Evolutionary conservation across 177 flowering plant genomes (phyloP), one percentile per base, ranked within the genome.

Genomic region (Vitis hybrid): DNA sequence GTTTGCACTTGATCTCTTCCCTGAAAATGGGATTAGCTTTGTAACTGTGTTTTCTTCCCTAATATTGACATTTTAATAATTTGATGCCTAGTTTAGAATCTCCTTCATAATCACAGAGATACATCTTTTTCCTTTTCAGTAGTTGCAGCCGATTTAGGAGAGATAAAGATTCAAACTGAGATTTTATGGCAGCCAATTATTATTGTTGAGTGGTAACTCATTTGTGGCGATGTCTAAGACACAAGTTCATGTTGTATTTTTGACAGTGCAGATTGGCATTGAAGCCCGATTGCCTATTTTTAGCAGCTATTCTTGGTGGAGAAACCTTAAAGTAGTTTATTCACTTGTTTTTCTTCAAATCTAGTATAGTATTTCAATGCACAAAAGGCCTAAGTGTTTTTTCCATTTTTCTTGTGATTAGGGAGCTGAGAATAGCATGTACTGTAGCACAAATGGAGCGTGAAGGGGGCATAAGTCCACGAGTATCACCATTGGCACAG

Each of bases 371-470:
- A 48, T 15, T 23, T 54, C 2, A 1, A 62, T 60, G 48, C 14
- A 48, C 59, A 52, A 60, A 21, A 34, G 69, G 17, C n/a, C 10
- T 70, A 30, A 45, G 26, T 18, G n/a, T 56, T 34, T 57, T 55
- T 68, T 50, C 59, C 23, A 26, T 17, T 57, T 40, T 40, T 34
- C 66, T 45, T 60, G 64, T 67, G 15, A 67, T 15, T 60, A 91
- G 97, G 83, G 99, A 95, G 79, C 81, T 95, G 67, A 85, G 97
- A 77, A 87, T 95, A 75, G 96, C 98, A 49, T 93, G 98, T 76
- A 95, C 99, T 12, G 67, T 91, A 60, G 97, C 98, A 70, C 97
- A 95, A 66, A 90, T 95, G 91, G 99, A 93, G 80, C 92, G 99
- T 68, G 99, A 95, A 80, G 99, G 99, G 65, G 99, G 98, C 71